Evolutionary conservation across 305 asterid genomes (phyloP), one percentile per base, ranked within the genome.

Genomic region (Euphrasia arctica): DNA sequence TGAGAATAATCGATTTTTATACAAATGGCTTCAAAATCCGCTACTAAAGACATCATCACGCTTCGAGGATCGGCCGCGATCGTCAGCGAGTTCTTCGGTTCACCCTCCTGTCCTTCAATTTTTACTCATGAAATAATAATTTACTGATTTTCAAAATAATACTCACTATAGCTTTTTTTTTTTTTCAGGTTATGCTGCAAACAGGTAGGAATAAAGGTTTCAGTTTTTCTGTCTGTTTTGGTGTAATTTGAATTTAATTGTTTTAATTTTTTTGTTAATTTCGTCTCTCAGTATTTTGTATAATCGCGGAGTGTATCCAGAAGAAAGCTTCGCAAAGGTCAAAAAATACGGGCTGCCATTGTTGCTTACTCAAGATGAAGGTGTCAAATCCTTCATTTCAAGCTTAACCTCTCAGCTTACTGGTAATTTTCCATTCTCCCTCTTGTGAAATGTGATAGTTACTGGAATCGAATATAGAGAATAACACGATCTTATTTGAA

Each of bases 261-360:
- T 9, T 71, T 62, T 48, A 60, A 45, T 49, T 45, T 45, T 18
- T 18, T 18, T 18, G 22, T 18, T 18, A 18, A 18, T 18, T 18
- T 18, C 12, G 6, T 15, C 78, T 52, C 6, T 52, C 34, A 91
- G 97, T 70, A 86, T 91, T 72, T 67, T 88, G 80, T 91, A 91
- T 70, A 91, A 91, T 71, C 87, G 98, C 12, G 98, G 88, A 42
- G 79, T 91, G 66, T 91, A 91, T 78, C 98, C 96, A 0, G 97
- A 82, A 62, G 97, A 91, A 63, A 91, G 94, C 70, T 91, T 91
- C 58, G 86, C 83, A 59, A 91, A 75, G 72, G 92, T 88, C 60
- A 91, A 91, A 80, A 91, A 91, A 68, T 88, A 91, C 75, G 97
- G 97, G 71, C 86, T 91, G n/a, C 93, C 95, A n/a, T 66, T 91